These are phyloP conservation scores for Chrysanthemum lavandulifolium DNA, from an alignment of 129 eudicot species.

Conservation along the genomic window DNA sequence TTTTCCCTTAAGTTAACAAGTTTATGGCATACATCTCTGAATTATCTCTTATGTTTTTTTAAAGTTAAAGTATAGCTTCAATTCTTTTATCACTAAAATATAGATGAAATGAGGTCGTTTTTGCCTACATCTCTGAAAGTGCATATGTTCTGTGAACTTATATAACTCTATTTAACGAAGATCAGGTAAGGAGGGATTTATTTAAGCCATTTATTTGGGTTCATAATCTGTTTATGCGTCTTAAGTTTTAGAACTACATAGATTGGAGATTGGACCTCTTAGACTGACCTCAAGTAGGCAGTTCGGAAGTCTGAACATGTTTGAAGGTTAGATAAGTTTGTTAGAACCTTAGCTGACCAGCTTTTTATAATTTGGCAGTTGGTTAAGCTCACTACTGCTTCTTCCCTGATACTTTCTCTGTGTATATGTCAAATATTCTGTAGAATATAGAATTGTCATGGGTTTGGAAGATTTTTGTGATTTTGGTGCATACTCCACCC, in stretches of 20 bases:
- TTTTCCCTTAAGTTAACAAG: no score
- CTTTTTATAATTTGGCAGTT: no score
- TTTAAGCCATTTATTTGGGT: not conserved
- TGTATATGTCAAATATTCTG: no score
- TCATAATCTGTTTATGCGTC: not conserved
- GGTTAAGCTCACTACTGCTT: no score
- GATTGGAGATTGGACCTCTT: no score
- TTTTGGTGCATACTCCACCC: slow-evolving; percentile 1
- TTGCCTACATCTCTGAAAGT: not conserved
- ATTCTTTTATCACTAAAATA: not conserved
- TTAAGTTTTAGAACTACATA: not conserved
- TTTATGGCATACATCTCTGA: no score
- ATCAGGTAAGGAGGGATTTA: not conserved
- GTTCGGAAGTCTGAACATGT: no score
- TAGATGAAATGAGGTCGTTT: not conserved
- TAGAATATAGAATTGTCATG: slow-evolving; percentile 5
- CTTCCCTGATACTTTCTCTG: no score
- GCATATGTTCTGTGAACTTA: not conserved
- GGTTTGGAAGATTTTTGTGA: slow-evolving; percentile 4
- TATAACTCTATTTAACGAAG: not conserved
- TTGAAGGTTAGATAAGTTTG: not conserved
- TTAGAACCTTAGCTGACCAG: not conserved
- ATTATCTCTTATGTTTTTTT: no score
- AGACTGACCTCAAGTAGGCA: no score
- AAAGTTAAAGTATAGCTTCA: not conserved